Conservation (phyloP, 768 basidiomycete species). For the Trametes maxima region DNA sequence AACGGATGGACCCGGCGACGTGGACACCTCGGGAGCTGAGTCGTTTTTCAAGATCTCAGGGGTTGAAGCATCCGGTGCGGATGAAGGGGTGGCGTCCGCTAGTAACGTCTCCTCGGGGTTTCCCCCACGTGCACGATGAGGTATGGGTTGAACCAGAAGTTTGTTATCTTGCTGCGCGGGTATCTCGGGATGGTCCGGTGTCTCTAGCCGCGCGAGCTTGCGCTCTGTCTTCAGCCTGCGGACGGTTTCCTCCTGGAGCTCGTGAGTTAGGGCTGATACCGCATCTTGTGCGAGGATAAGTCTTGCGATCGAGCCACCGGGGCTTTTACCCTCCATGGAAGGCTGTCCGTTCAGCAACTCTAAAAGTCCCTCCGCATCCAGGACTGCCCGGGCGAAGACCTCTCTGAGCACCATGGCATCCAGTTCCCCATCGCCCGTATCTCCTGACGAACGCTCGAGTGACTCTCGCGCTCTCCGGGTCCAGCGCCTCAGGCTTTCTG, state of each 20-base stretch:
- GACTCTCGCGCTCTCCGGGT: constrained; percentile 52
- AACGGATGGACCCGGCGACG: background rate
- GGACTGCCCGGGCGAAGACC: constrained; percentile 35
- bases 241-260: constrained; percentile 58
- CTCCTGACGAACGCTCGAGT: constrained; percentile 25
- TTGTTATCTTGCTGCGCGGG: constrained; percentile 10
- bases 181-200: background rate
- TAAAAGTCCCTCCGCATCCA: constrained; percentile 40
- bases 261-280: constrained; percentile 53
- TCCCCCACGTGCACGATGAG: constrained; percentile 5
- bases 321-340: constrained; percentile 31
- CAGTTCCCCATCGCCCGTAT: constrained; percentile 16
- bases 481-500: constrained; percentile 60
- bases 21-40: background rate
- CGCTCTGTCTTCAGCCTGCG: constrained; percentile 50
- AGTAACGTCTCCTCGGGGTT: background rate
- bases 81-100: background rate
- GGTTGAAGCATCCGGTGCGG: background rate
- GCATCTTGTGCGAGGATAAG: constrained; percentile 51
- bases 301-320: constrained; percentile 55
- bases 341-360: constrained; percentile 39
- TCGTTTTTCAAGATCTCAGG: background rate
- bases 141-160: constrained; percentile 6
- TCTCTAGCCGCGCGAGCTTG: constrained; percentile 24
- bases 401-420: constrained; percentile 19